phyloP scores from a whole-genome alignment of 768 basidiomycete genomes.

The Infundibulicybe gibba region DNA sequence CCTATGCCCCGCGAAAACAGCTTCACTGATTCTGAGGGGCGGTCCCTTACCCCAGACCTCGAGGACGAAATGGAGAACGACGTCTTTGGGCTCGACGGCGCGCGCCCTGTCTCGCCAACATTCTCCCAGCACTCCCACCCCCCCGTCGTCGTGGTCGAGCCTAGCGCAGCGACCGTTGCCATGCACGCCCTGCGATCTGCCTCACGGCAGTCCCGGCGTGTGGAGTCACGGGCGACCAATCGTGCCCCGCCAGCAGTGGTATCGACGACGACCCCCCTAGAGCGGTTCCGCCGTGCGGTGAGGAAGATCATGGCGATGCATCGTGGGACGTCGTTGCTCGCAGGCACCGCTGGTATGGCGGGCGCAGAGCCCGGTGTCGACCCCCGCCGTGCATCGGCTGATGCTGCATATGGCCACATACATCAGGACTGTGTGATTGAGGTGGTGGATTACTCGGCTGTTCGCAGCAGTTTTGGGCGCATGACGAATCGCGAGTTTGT shows the following conservation, averaged over 20 bases:
- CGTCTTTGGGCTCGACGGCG: constrained; percentile 1
- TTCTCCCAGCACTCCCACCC: constrained; percentile 5
- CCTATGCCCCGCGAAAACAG: constrained; percentile 66
- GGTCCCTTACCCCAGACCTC: constrained; percentile 64
- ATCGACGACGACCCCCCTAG: constrained; percentile 30
- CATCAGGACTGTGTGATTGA: constrained; percentile 62
- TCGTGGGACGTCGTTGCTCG: constrained; percentile 41
- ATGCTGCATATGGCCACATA: constrained; percentile 53
- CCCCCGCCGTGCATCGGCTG: constrained; percentile 56
- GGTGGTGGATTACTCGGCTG: constrained; percentile 59
- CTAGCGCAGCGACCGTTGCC: background rate
- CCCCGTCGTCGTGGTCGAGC: background rate
- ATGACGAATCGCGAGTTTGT: constrained; percentile 64
- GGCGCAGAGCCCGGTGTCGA: constrained; percentile 75
- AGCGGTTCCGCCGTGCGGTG: constrained; percentile 51
- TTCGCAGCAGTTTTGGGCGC: constrained; percentile 47
- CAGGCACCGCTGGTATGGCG: constrained; percentile 28
- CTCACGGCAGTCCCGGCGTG: constrained; percentile 10
- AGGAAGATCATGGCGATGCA: constrained; percentile 63
- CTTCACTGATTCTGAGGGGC: constrained; percentile 61
- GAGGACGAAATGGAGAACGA: constrained; percentile 34
- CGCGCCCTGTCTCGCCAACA: constrained; percentile 14
- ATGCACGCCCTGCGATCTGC: constrained; percentile 8
- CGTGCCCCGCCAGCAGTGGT: constrained; percentile 10
- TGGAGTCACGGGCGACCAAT: constrained; percentile 5